Conservation (phyloP, 2,329 filamentous ascomycete species). For the Plenodomus tracheiphilus region DNA sequence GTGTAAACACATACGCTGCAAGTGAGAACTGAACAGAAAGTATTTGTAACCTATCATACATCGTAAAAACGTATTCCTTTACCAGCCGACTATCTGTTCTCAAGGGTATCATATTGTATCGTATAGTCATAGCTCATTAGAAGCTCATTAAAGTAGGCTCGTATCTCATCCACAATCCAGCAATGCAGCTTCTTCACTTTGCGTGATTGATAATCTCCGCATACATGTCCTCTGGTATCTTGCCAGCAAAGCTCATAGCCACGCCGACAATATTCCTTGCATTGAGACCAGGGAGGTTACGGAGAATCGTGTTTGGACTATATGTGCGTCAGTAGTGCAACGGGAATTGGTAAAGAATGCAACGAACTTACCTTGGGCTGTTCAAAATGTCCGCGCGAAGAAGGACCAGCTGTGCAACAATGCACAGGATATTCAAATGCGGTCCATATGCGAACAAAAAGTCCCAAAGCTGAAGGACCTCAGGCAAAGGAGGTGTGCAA, state of each 20-base stretch:
- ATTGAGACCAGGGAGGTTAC: constrained; percentile 82
- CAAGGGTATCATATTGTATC: no score
- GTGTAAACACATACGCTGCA: no score
- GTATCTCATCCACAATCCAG: not conserved
- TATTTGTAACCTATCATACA: no score
- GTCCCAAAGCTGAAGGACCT: constrained; percentile 93
- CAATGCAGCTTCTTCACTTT: constrained; percentile 63
- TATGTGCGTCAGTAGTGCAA: not conserved
- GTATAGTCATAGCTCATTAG: no score
- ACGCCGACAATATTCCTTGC: constrained; percentile 82
- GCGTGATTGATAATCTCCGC: constrained; percentile 88
- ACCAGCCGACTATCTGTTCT: no score
- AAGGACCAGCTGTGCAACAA: constrained; percentile 90
- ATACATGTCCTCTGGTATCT: constrained; percentile 89
- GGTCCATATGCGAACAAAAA: constrained; percentile 95
- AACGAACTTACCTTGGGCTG: constrained; percentile 81
- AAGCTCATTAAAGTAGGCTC: no score
- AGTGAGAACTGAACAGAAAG: no score
- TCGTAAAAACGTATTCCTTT: no score
- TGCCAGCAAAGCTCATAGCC: constrained; percentile 82
- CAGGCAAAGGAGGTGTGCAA: constrained; percentile 90
- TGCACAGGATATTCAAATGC: constrained; percentile 93
- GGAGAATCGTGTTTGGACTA: constrained; percentile 90
- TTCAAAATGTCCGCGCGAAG: constrained; percentile 82
- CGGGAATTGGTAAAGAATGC: no score